Conservation (phyloP, 129 eudicot genomes). For the Helianthus annuus region DNA sequence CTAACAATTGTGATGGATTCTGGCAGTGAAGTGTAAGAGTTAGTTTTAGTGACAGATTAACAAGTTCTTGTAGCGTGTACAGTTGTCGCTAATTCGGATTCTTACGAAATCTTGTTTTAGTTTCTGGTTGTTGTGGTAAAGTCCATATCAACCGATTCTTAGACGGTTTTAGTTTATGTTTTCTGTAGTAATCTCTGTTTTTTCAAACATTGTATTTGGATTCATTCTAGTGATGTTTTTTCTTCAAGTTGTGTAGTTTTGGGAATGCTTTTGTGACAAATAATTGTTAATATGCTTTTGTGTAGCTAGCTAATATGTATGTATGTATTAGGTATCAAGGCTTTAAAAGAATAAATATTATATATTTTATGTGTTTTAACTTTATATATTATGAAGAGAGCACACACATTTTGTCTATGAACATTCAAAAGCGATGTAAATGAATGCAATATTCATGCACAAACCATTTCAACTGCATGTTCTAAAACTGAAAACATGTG, state of each 20-base stretch:
- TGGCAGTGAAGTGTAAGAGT: slow-evolving; percentile 46
- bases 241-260: slow-evolving; percentile 1
- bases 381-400: neutral
- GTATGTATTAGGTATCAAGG: no score
- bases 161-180: slow-evolving; percentile 22
- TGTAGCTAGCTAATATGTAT: neutral
- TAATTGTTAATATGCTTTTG: slow-evolving; percentile 1
- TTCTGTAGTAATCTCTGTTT: slow-evolving; percentile 17
- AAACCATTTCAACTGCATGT: slow-evolving; percentile 18
- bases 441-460: slow-evolving; percentile 17
- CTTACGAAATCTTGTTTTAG: slow-evolving; percentile 16
- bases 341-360: no score
- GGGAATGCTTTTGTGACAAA: slow-evolving; percentile 9
- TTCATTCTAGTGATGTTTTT: slow-evolving; percentile 18
- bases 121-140: slow-evolving; percentile 36
- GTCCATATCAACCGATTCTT: slow-evolving; percentile 28
- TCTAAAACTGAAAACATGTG: slow-evolving; percentile 6
- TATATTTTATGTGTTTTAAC: no score
- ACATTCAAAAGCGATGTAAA: slow-evolving; percentile 7
- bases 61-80: slow-evolving; percentile 44
- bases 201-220: slow-evolving; percentile 9
- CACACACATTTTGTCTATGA: neutral
- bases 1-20: slow-evolving; percentile 60
- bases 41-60: slow-evolving; percentile 40
- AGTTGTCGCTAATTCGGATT: slow-evolving; percentile 36